Base-by-base conservation (phyloP, 2,329 filamentous ascomycete genomes). In the Cercospora zeae-maydis region DNA sequence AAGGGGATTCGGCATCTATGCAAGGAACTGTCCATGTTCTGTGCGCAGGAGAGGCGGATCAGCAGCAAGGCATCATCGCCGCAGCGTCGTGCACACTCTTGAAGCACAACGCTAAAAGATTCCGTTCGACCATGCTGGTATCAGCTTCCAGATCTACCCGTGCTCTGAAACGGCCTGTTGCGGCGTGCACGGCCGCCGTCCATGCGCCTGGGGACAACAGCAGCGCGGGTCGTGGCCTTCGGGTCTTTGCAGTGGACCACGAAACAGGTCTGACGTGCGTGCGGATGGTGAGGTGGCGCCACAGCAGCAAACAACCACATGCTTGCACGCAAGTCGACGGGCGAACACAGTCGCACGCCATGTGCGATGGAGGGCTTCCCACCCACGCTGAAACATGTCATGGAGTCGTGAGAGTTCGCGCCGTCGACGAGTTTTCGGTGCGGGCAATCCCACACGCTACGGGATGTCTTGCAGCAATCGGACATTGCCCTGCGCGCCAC, bases 231-330 rank as follows among this genome's bases (percentile, higher is more conserved):
- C 24, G 42, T 59, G 57, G 65, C 65, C 53, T 59, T 54, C 51
- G 51, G 55, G 57, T 42, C n/a, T n/a, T 61, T 53, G 61, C 36
- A 58, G 55, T 55, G 57, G 37, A 52, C 34, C 45, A 45, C 64
- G 54, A 66, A 66, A 61, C 61, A 58, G 61, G 63, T 61, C 51
- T 66, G 61, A 61, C 57, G 58, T 63, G 58, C 59, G 57, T 61
- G 54, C 37, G 30, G n/a, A n/a, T 37, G 36, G 45, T 55, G 63
- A 55, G 27, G 24, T 53, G 10, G 14, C 61, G 59, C 55, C 27
- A 42, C 54, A 58, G 53, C 34, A 64, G 66, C 66, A 67, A 67
- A 67, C 65, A 69, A 61, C 51, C 36, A 45, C 24, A 58, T 34
- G 58, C 19, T 49, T 33, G 9, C 36, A 14, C 21, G 16, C 47